Percentiles rank a stretch among this genome's conserved stretches.
Conservation (phyloP, 768 basidiomycete species). For the Lepiota brunneoincarnata region DNA sequence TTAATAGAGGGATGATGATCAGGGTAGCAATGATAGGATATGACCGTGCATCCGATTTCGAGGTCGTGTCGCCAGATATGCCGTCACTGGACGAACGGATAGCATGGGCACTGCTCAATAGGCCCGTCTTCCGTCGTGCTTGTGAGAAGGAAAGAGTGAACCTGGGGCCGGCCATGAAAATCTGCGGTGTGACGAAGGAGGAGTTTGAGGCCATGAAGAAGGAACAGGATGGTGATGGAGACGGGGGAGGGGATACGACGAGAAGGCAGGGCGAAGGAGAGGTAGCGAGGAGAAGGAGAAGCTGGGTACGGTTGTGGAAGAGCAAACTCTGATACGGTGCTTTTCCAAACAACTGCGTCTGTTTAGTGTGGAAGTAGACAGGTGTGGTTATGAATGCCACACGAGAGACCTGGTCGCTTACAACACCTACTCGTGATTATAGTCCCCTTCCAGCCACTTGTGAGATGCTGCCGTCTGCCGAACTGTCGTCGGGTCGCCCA, state of each 20-base stretch:
- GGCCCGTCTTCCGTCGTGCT: constrained; percentile 34
- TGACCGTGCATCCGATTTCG: constrained; percentile 41
- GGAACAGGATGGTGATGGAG: constrained; percentile 13
- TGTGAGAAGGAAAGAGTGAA: constrained; percentile 38
- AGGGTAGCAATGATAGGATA: constrained; percentile 44
- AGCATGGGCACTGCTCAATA: constrained; percentile 40
- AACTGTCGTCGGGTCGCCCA: no score
- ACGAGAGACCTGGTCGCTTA: no score
- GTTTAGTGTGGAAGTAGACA: not conserved
- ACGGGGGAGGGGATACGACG: constrained; percentile 7
- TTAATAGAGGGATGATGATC: constrained; percentile 42
- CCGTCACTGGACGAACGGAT: constrained; percentile 36
- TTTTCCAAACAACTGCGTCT: not conserved
- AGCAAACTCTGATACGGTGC: constrained; percentile 9
- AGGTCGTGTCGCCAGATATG: constrained; percentile 31
- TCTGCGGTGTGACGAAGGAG: constrained; percentile 20
- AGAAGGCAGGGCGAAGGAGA: not conserved
- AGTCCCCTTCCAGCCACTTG: no score
- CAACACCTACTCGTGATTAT: no score
- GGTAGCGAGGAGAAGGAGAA: constrained; percentile 2
- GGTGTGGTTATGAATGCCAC: not conserved
- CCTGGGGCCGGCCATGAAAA: constrained; percentile 25
- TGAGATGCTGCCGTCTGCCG: no score
- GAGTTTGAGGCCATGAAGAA: constrained; percentile 15
- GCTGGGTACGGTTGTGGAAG: constrained; percentile 5